Evolutionary conservation across 768 basidiomycete genomes (phyloP).

Genomic region (Xerocomus brunneocitrinus): DNA sequence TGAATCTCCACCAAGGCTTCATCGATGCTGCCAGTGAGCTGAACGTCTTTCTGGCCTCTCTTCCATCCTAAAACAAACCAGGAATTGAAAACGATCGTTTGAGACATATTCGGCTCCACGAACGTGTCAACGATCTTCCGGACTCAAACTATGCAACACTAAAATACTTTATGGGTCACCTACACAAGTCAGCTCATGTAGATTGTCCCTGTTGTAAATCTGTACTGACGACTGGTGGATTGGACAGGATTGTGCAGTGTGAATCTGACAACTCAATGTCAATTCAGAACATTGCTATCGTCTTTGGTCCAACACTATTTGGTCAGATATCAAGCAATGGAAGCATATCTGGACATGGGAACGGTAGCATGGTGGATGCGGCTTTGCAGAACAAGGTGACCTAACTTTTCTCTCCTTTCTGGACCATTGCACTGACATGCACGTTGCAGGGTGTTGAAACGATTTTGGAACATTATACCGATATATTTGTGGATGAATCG

Average conservation of each 20-base stretch:
- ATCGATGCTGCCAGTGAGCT: constrained; percentile 90
- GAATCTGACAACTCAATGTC: constrained; percentile 87
- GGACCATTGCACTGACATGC: constrained; percentile 7
- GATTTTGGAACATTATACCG: constrained; percentile 87
- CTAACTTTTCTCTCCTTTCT: neutral
- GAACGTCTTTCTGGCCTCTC: neutral
- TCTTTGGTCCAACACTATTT: constrained; percentile 97
- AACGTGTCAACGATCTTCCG: constrained; percentile 95
- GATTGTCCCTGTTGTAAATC: neutral
- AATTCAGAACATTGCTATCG: constrained; percentile 88
- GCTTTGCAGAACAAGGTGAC: constrained; percentile 67
- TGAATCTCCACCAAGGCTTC: constrained; percentile 82
- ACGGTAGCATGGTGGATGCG: constrained; percentile 63
- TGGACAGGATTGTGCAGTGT: constrained; percentile 62
- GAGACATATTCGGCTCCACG: constrained; percentile 93
- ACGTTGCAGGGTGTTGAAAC: constrained; percentile 81
- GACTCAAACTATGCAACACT: constrained; percentile 98
- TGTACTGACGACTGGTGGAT: constrained; percentile 8
- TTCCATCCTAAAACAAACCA: constrained; percentile 26
- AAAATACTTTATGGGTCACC: constrained; percentile 92
- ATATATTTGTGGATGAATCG: constrained; percentile 93
- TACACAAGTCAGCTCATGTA: constrained; percentile 62
- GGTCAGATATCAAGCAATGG: constrained; percentile 54
- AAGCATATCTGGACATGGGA: constrained; percentile 42
- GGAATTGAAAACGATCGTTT: constrained; percentile 92